A percentile compares a stretch with the other conserved stretches of the same genome.
Conservation (phyloP, 768 basidiomycete genomes). For the Leccinum incarnatum region DNA sequence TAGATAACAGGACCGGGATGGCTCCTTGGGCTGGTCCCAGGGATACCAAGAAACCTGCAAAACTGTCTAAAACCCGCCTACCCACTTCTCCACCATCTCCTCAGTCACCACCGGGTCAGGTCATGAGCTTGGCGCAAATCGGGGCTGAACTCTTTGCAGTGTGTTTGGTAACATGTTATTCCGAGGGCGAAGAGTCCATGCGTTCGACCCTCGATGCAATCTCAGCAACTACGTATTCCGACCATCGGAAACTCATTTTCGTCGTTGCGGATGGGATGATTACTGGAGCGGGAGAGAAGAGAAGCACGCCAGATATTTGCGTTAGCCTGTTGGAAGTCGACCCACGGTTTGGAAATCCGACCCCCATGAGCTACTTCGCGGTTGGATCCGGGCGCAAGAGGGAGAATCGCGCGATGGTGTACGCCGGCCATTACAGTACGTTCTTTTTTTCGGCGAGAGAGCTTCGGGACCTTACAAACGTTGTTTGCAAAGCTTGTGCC, state of each 20-base stretch:
- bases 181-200: constrained; percentile 92
- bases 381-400: constrained; percentile 88
- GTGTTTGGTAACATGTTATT: constrained; percentile 96
- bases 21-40: constrained; percentile 85
- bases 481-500: constrained; percentile 54
- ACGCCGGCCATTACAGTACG: constrained; percentile 99
- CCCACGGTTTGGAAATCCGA: constrained; percentile 92
- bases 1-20: constrained; percentile 87
- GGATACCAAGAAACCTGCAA: constrained; percentile 47
- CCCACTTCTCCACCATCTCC: constrained; percentile 45
- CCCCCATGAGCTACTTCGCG: constrained; percentile 89
- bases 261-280: constrained; percentile 99
- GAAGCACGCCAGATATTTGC: constrained; percentile 95
- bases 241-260: constrained; percentile 88
- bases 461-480: no score
- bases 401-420: constrained; percentile 95
- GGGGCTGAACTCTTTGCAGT: constrained; percentile 94
- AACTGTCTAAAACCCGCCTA: constrained; percentile 31
- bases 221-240: constrained; percentile 86
- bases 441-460: constrained; percentile 14
- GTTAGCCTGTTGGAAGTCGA: constrained; percentile 90
- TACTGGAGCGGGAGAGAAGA: constrained; percentile 94
- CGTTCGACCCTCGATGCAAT: constrained; percentile 92
- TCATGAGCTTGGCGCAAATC: constrained; percentile 83
- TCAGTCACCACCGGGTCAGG: constrained; percentile 39